Evolutionary conservation across 2,329 filamentous ascomycete species (phyloP), one percentile per base, ranked within the genome.

Genomic region (Aspergillus pseudoterreus): DNA sequence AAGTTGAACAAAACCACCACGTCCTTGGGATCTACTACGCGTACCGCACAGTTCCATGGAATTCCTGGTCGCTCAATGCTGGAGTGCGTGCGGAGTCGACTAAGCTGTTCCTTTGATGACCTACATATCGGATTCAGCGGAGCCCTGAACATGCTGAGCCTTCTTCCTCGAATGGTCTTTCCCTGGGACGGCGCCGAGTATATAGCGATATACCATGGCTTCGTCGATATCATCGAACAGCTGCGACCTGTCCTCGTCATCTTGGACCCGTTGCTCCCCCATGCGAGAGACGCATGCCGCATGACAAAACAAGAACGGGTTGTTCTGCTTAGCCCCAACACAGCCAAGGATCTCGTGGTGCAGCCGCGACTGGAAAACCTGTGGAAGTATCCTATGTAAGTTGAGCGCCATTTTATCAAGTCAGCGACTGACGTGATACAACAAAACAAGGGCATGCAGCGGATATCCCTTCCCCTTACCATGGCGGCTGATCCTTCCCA

Each of bases 391-490:
- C 55, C 60, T 9, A 44, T 46, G 59, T 61, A 45, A 33, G 14
- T 21, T 3, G n/a, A 32, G 11, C 12, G 9, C 11, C 22, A 19
- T 8, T 38, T 10, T 41, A 33, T 19, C 43, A 33, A 10, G 22
- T 33, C n/a, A 17, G 10, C 22, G 12, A 21, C 48, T 50, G 4
- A 50, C 19, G 22, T 38, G 12, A n/a, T 8, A 8, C 15, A 38
- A 38, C 32, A 43, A 10, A 11, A 22, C 10, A 22, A 75, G 75
- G 1, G 55, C 72, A 1, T 70, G 67, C 38, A 75, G 76, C 0
- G 73, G 66, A 4, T 73, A 71, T 17, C 48, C 65, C 0, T 78
- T 70, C 47, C 76, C 76, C 2, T 58, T 79, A 0, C 74, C 75
- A 1, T 72, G 65, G 68, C 55, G 63, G 17, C 57, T 68, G 3